Conservation (phyloP, 345 rosid species). For the Cardamine occulta region DNA sequence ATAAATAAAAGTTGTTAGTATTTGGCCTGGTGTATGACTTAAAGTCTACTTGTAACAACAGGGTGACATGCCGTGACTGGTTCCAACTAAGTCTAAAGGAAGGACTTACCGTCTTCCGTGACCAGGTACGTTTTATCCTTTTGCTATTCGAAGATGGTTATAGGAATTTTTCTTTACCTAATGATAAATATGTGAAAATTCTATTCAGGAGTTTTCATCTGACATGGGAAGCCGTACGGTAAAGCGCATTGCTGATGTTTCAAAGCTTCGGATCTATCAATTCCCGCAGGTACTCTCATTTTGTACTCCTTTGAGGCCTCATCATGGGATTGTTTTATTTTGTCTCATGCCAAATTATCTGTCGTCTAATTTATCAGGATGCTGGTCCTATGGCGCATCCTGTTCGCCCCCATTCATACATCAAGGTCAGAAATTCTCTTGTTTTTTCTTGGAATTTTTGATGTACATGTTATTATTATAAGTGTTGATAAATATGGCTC, state of each 20-base stretch:
- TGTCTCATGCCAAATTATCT: neutral
- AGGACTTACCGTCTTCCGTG: conserved; percentile 98
- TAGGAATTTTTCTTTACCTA: neutral
- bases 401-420: conserved; percentile 96
- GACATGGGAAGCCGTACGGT: conserved; percentile 99
- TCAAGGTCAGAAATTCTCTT: conserved; percentile 64
- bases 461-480: neutral
- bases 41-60: conserved; percentile 47
- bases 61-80: conserved; percentile 99
- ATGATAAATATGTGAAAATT: neutral
- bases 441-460: neutral
- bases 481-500: conserved; percentile 29
- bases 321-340: conserved; percentile 2
- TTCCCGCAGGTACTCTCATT: conserved; percentile 75
- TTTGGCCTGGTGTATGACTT: conserved; percentile 14
- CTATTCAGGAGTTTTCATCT: conserved; percentile 88
- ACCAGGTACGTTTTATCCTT: conserved; percentile 61
- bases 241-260: conserved; percentile 94
- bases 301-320: conserved; percentile 10
- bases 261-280: conserved; percentile 84
- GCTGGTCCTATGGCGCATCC: conserved; percentile 99
- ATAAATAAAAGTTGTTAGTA: neutral
- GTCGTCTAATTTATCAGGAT: conserved; percentile 57
- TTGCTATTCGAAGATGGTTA: conserved; percentile 8
- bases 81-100: conserved; percentile 99